Percentiles rank a stretch among this genome's conserved stretches.
Conservation (phyloP, 345 rosid species). For the Litchi chinensis region DNA sequence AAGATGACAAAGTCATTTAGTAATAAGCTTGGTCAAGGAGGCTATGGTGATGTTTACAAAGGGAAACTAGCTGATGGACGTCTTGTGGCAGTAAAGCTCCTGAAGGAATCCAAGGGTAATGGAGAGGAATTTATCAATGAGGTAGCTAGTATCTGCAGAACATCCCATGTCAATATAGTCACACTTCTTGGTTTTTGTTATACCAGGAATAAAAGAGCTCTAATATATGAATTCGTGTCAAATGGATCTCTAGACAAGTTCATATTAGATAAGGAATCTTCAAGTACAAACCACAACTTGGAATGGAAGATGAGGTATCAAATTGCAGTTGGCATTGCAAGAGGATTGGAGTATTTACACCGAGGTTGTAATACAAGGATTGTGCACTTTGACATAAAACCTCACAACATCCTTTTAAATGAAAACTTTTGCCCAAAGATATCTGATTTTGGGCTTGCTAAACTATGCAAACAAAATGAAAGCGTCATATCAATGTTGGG, state of each 20-base stretch:
- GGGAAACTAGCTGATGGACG: constrained; percentile 31
- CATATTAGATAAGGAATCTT: background rate
- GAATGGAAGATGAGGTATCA: constrained; percentile 24
- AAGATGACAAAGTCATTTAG: constrained; percentile 35
- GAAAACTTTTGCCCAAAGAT: constrained; percentile 41
- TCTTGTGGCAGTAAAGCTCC: constrained; percentile 33
- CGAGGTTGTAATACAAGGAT: constrained; percentile 55
- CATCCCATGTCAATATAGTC: constrained; percentile 52
- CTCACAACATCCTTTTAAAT: constrained; percentile 47
- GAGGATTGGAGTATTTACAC: constrained; percentile 56
- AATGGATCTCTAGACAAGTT: constrained; percentile 49
- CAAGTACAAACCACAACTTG: background rate
- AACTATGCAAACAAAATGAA: constrained; percentile 34
- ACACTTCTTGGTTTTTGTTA: constrained; percentile 43
- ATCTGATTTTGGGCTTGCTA: constrained; percentile 59
- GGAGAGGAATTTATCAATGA: constrained; percentile 53
- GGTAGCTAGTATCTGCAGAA: constrained; percentile 49
- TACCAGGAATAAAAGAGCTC: constrained; percentile 35
- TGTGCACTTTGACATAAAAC: constrained; percentile 54
- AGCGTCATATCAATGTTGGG: constrained; percentile 36
- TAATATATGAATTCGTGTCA: constrained; percentile 41
- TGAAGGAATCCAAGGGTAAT: constrained; percentile 14
- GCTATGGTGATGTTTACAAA: constrained; percentile 36
- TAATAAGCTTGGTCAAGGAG: constrained; percentile 34
- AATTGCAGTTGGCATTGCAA: constrained; percentile 41